These are phyloP conservation scores for Fragilaria crotonensis DNA, from an alignment of 108 stramenopile species.

Conservation along the genomic window DNA sequence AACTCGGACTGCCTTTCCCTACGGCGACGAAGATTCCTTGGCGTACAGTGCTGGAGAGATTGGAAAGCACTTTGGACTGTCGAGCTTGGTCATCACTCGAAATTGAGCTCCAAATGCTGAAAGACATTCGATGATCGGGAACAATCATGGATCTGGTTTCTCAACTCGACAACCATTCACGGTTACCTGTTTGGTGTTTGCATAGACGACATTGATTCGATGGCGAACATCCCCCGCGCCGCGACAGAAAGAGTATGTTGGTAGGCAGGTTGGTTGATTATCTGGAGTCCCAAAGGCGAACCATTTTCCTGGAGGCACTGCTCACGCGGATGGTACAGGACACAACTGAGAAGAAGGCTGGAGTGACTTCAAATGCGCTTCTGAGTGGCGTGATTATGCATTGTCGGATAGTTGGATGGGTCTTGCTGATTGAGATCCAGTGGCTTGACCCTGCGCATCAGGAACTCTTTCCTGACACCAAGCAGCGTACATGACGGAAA, in stretches of 20 bases:
- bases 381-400: conserved; percentile 20
- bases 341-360: conserved; percentile 65
- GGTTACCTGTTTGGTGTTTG: conserved; percentile 20
- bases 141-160: conserved; percentile 81
- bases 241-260: conserved; percentile 43
- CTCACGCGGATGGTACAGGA: conserved; percentile 66
- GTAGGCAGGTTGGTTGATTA: conserved; percentile 50
- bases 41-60: conserved; percentile 43
- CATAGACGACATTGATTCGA: conserved; percentile 59
- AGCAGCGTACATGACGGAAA: conserved; percentile 65
- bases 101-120: conserved; percentile 85
- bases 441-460: conserved; percentile 19
- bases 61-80: conserved; percentile 87
- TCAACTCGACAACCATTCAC: conserved; percentile 58
- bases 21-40: conserved; percentile 24
- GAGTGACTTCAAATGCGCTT: conserved; percentile 71
- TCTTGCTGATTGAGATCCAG: conserved; percentile 29
- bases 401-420: conserved; percentile 10
- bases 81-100: conserved; percentile 67
- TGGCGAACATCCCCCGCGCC: conserved; percentile 73
- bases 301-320: background rate
- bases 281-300: conserved; percentile 13
- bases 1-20: conserved; percentile 29
- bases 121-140: conserved; percentile 87
- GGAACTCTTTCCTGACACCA: conserved; percentile 25